Base-by-base conservation (phyloP, 129 eudicot species). In the Tanacetum coccineum region DNA sequence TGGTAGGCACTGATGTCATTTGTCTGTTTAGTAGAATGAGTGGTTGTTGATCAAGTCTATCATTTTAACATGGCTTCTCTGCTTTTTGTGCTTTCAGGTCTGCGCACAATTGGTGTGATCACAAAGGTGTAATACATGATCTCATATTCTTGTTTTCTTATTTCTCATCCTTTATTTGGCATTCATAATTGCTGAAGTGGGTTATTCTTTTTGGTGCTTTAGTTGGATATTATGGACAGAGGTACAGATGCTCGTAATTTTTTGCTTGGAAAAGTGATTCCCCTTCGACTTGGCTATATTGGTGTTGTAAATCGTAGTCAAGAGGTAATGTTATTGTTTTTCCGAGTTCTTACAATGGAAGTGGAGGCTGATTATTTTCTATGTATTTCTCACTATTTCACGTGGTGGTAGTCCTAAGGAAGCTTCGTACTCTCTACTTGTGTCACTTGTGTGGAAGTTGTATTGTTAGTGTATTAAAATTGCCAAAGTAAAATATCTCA, bases 291-390 rank as follows among this genome's bases (percentile, higher is more conserved):
- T 61, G 96, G 99, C 51, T 93, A 82, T 76, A 69, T 93, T 25
- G 99, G 99, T 60, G 95, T 93, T 67, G 96, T 93, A 68, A 93
- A 93, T 77, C 96, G 99, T 73, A 88, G 99, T 78, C 99, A 93
- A 76, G 95, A 86, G 99, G 99, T 93, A 89, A 67, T 68, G 19
- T 19, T 50, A 46, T 40, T 56, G 9, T 66, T 22, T 22, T 36
- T 36, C 11, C 10, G 11, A 59, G 14, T 30, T 59, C 17, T 6
- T 25, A 21, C 30, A 18, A 4, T 55, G 36, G 15, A 19, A 55
- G 7, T 50, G 55, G 9, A 53, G 48, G 45, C 4, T 26, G 55
- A 2, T 55, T 54, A 25, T 57, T 42, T 25, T 19, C 13, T 59
- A 58, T 61, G 4, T 44, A 55, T n/a, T 62, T n/a, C n/a, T n/a